Evolutionary conservation across 129 eudicot species (phyloP).

Genomic region (Escallonia herrerae): DNA sequence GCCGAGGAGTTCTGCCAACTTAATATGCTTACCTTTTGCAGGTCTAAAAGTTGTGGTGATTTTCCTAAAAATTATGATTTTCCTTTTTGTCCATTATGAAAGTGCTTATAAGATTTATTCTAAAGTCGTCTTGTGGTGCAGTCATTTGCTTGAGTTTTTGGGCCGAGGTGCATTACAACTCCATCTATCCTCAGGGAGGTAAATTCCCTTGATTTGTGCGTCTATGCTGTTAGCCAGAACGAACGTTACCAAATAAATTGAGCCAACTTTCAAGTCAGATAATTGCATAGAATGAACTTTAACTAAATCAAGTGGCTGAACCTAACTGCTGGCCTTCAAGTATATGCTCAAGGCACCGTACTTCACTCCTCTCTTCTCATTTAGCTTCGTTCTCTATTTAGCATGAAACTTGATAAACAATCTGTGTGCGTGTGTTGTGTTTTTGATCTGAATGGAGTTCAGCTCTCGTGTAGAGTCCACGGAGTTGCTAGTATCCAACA

Average conservation of each 20-base stretch:
- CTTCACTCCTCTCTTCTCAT: too few species aligned
- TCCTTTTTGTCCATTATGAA: too few species aligned
- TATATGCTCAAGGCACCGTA: too few species aligned
- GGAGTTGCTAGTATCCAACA: too few species aligned
- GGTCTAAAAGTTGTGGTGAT: too few species aligned
- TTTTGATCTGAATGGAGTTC: not conserved
- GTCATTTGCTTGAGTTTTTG: conserved; percentile 73
- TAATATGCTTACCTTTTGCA: too few species aligned
- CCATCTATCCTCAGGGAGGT: conserved; percentile 81
- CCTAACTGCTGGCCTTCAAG: too few species aligned
- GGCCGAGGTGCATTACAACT: conserved; percentile 85
- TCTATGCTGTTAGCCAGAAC: not conserved
- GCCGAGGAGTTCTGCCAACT: too few species aligned
- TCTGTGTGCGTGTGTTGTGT: not conserved
- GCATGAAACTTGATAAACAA: too few species aligned
- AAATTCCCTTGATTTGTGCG: not conserved
- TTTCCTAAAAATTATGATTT: too few species aligned
- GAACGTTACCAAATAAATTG: not conserved
- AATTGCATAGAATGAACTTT: not conserved
- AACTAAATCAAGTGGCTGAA: not conserved
- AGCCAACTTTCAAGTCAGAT: not conserved
- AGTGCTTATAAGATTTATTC: too few species aligned
- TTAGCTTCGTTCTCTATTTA: too few species aligned
- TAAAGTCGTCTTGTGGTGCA: conserved; percentile 14
- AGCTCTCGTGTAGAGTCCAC: not conserved